Evolutionary conservation across 352 stramenopile species (phyloP).

Genomic region (Globisporangium paddicum): DNA sequence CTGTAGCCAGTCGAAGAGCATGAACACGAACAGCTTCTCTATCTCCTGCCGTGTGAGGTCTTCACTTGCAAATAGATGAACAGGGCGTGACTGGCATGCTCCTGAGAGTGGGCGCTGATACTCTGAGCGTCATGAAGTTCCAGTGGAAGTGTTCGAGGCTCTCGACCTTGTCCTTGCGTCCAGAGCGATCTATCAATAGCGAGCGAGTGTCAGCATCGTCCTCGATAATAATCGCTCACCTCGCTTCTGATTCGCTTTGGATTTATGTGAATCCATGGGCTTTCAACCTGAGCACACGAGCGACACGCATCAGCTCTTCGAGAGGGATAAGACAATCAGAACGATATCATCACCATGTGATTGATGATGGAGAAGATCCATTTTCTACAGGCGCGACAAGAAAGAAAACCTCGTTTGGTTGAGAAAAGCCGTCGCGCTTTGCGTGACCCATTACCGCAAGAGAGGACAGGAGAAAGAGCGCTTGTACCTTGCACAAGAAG

Average conservation of each 20-base stretch:
- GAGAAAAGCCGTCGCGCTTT: not conserved
- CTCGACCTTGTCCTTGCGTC: not conserved
- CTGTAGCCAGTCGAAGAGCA: not conserved
- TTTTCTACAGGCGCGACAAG: not conserved
- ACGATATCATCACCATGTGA: not conserved
- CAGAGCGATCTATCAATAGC: not conserved
- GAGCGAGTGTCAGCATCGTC: not conserved
- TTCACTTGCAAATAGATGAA: not conserved
- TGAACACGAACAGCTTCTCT: not conserved
- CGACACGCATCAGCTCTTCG: not conserved
- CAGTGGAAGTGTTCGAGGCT: not conserved
- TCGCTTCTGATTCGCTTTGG: not conserved
- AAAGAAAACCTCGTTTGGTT: not conserved
- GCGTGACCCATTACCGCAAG: slow-evolving; percentile 1
- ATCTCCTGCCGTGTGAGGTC: not conserved
- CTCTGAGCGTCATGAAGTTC: not conserved
- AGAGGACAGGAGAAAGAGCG: not conserved
- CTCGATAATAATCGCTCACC: not conserved
- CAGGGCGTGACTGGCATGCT: too few relatives aligned
- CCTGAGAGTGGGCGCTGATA: not conserved
- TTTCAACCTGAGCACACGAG: not conserved
- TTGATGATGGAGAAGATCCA: not conserved
- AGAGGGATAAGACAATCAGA: slow-evolving; percentile 5
- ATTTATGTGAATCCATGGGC: too few relatives aligned
- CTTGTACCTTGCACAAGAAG: not conserved